Percentiles rank a stretch among this genome's conserved stretches.
Evolutionary conservation across 208 protist genomes (phyloP).

Genomic region (Trypanosoma congolense): DNA sequence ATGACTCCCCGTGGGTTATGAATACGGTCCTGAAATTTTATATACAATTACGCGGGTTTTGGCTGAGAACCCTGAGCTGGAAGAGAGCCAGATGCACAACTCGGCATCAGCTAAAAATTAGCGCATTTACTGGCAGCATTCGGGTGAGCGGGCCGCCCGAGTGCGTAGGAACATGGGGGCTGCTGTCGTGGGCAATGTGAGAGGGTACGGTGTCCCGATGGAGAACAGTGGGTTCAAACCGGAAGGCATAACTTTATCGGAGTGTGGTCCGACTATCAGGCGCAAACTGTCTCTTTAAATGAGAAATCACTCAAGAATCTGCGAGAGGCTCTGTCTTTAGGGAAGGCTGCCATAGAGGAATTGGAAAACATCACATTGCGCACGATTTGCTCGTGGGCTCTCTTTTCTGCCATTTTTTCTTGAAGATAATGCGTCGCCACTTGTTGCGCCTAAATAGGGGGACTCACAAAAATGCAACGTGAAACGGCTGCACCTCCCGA

Average conservation of each 20-base stretch:
- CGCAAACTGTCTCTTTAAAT: background rate
- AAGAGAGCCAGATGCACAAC: background rate
- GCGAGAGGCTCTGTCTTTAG: background rate
- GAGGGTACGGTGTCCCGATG: background rate
- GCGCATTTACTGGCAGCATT: constrained; percentile 3
- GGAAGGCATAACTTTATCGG: constrained; percentile 2
- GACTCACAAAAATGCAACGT: background rate
- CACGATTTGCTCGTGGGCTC: background rate
- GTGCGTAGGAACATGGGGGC: background rate
- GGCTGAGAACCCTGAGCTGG: constrained; percentile 1
- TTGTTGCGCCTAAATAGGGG: background rate
- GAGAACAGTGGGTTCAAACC: background rate
- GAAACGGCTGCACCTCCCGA: background rate
- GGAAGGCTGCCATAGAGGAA: background rate
- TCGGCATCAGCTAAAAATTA: background rate
- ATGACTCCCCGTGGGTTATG: constrained; percentile 1
- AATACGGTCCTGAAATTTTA: constrained; percentile 5
- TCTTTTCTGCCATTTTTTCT: background rate
- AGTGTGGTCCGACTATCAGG: background rate
- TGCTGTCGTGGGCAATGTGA: background rate
- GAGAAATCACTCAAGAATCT: background rate
- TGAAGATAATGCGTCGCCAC: background rate
- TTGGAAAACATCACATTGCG: background rate
- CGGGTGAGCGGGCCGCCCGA: background rate
- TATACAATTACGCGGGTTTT: constrained; percentile 4